Evolutionary conservation across 768 basidiomycete genomes (phyloP), one percentile per base, ranked within the genome.

Genomic region (Russula olivacea): DNA sequence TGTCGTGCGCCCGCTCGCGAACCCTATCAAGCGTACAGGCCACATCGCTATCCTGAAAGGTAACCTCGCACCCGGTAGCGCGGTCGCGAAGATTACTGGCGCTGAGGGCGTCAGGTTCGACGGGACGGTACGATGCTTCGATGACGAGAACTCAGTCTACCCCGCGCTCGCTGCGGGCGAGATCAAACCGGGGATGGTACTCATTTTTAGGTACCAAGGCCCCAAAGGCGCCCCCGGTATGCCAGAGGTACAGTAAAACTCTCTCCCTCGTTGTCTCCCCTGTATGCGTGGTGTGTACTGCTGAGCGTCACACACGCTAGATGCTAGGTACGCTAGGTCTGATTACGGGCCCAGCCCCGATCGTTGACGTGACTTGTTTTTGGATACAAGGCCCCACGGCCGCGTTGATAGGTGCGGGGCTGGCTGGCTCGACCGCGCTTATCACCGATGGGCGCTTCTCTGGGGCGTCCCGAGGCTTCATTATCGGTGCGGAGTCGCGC

Each of bases 21-120:
- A 92, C 70, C 91, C 94, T 11, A 88, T 97, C 75, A 96, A 97
- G 72, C 70, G 77, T 25, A 93, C 87, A 3, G 94, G 94, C 1
- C 94, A 96, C 74, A 74, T 97, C 68, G 86, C 86, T 14, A 93
- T 98, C 69, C 74, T 98, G 65, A 82, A 86, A 56, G 94, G 94
- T n/a, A 94, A 90, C 74, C 77, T 98, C 48, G 87, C 90, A 3
- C 94, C 94, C 0, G 89, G 82, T 54, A 86, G 87, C 1, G 88
- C 92, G 32, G 93, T 98, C 21, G 91, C 93, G 17, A 98, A 98
- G 75, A 77, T 97, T 65, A 96, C 94, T 7, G 93, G 94, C 15
- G 94, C 95, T 74, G 94, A 97, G 75, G 94, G 94, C 5, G 73
- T 84, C 56, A 79, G 76, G 23, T 97, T 97, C 67, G 88, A 91